Evolutionary conservation across 805 yeast genomes (phyloP).

Genomic region (Lachancea lanzarotensis): DNA sequence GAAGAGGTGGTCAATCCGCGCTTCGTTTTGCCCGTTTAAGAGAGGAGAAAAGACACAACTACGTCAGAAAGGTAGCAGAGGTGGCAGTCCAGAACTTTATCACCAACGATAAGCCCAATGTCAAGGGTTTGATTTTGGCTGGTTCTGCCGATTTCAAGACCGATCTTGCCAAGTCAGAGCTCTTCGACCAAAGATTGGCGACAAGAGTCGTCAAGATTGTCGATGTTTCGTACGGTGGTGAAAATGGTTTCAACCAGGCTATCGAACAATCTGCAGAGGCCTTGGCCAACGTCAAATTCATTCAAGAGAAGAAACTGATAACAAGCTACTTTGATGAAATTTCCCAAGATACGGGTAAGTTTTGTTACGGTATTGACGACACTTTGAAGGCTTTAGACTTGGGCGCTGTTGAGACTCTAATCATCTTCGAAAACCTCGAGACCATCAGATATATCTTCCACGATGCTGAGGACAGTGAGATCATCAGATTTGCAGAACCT

Average conservation of each 20-base stretch:
- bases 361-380: conserved; percentile 96
- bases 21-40: conserved; percentile 97
- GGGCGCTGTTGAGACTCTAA: conserved; percentile 90
- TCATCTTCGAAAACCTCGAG: conserved; percentile 89
- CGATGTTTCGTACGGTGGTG: conserved; percentile 98
- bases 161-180: conserved; percentile 85
- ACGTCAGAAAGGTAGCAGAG: conserved; percentile 97
- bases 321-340: conserved; percentile 93
- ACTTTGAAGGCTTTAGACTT: conserved; percentile 92
- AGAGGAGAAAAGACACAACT: conserved; percentile 98
- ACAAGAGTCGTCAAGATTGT: conserved; percentile 86
- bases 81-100: conserved; percentile 96
- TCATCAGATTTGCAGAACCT: conserved; percentile 67
- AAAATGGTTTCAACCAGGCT: conserved; percentile 98
- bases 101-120: conserved; percentile 89
- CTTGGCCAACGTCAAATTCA: conserved; percentile 91
- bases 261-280: conserved; percentile 97
- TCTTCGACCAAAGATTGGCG: conserved; percentile 85
- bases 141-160: conserved; percentile 99
- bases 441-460: conserved; percentile 76
- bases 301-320: conserved; percentile 95
- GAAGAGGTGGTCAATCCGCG: conserved; percentile 99
- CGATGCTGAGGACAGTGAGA: conserved; percentile 73
- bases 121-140: conserved; percentile 89
- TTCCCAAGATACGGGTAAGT: conserved; percentile 93